A percentile compares a stretch with the other conserved stretches of the same genome.
phyloP scores from a whole-genome alignment of 164 flowering plant species.

The Berberis thunbergii region DNA sequence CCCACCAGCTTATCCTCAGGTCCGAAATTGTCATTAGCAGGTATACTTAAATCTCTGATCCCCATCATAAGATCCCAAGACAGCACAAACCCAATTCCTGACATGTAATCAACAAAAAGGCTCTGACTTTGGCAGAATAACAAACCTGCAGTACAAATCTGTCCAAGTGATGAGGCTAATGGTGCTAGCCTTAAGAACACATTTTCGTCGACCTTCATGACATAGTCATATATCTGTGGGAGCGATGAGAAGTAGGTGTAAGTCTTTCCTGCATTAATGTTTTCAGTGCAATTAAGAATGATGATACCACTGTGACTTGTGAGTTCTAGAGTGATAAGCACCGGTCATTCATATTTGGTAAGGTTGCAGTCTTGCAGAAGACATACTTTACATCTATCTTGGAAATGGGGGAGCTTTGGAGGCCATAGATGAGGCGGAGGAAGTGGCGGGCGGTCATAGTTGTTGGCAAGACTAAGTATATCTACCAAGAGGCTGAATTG shows the following conservation, averaged over 20 bases:
- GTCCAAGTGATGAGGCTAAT: slow-evolving; percentile 23
- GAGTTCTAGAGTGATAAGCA: slow-evolving; percentile 42
- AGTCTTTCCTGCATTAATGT: slow-evolving; percentile 63
- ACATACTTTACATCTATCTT: slow-evolving; percentile 40
- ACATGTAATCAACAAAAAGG: slow-evolving; percentile 50
- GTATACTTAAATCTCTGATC: slow-evolving; percentile 35
- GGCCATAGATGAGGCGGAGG: slow-evolving; percentile 51
- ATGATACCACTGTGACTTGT: slow-evolving; percentile 48
- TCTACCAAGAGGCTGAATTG: slow-evolving; percentile 47
- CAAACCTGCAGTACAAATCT: slow-evolving; percentile 28
- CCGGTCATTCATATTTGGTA: slow-evolving; percentile 43
- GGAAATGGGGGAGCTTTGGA: slow-evolving; percentile 40
- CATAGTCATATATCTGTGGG: slow-evolving; percentile 39
- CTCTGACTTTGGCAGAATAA: slow-evolving; percentile 50
- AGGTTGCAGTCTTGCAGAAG: slow-evolving; percentile 35
- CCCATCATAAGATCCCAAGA: slow-evolving; percentile 60
- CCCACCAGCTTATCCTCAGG: slow-evolving; percentile 57
- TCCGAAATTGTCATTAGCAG: slow-evolving; percentile 26
- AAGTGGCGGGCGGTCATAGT: slow-evolving; percentile 49
- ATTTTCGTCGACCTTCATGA: slow-evolving; percentile 67
- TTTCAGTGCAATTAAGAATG: slow-evolving; percentile 54
- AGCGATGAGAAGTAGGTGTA: slow-evolving; percentile 55
- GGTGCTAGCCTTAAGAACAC: slow-evolving; percentile 32
- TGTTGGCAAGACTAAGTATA: slow-evolving; percentile 41
- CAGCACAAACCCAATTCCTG: slow-evolving; percentile 56